Evolutionary conservation across 2,329 filamentous ascomycete genomes (phyloP).

Genomic region (Pseudogymnoascus destructans): DNA sequence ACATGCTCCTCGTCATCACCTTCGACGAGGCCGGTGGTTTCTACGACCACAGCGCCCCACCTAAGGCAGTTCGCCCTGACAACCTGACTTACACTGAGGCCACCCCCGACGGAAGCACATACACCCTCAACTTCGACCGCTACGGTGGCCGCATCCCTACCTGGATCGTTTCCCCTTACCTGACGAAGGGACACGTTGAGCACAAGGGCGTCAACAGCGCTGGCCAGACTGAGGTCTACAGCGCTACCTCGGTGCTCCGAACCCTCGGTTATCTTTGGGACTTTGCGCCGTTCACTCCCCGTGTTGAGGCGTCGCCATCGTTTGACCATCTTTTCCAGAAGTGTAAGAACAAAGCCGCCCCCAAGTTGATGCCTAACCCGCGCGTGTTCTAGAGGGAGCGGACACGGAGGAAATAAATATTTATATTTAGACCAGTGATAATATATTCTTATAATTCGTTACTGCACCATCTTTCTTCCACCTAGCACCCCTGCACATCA

Average conservation of each 20-base stretch:
- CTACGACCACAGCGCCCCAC: conserved; percentile 34
- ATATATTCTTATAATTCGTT: background rate
- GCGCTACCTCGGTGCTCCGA: conserved; percentile 30
- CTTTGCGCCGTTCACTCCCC: conserved; percentile 9
- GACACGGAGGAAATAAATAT: background rate
- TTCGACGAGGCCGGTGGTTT: conserved; percentile 37
- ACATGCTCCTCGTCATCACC: conserved; percentile 34
- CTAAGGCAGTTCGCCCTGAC: conserved; percentile 26
- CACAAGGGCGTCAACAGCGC: conserved; percentile 23
- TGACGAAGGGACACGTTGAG: conserved; percentile 29
- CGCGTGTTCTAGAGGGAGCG: background rate
- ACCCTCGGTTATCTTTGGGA: conserved; percentile 30
- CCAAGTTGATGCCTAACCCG: background rate
- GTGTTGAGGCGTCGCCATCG: conserved; percentile 5
- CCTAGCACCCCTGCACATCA: background rate
- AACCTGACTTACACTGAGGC: conserved; percentile 27
- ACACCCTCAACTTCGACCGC: conserved; percentile 30
- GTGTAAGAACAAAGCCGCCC: background rate
- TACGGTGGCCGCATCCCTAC: conserved; percentile 33
- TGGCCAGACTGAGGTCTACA: conserved; percentile 25
- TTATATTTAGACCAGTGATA: background rate
- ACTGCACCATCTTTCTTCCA: background rate
- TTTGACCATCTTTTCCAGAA: conserved; percentile 11
- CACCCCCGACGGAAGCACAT: conserved; percentile 26
- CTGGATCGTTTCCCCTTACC: conserved; percentile 33